phyloP scores from a whole-genome alignment of 495 filamentous ascomycete genomes.

The Talaromyces trachyspermus region DNA sequence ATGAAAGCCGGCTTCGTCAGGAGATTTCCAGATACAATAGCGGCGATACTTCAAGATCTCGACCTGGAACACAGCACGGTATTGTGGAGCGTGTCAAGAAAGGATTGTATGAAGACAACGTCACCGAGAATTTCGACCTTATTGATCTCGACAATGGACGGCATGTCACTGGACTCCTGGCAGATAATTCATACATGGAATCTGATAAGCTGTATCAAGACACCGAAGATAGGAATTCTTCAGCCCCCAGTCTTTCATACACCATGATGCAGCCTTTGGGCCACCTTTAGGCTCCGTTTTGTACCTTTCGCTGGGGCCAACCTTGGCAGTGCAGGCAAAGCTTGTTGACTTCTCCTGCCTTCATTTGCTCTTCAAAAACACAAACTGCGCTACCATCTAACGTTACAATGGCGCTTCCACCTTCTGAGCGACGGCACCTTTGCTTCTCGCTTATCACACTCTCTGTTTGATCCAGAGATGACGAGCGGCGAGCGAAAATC shows the following conservation, averaged over 20 bases:
- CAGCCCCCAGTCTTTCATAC: constrained; percentile 4
- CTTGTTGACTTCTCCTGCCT: constrained; percentile 72
- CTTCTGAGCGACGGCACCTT: constrained; percentile 82
- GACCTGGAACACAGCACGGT: constrained; percentile 6
- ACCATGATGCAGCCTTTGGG: constrained; percentile 35
- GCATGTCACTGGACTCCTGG: constrained; percentile 18
- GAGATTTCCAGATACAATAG: constrained; percentile 35
- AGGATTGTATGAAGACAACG: background rate
- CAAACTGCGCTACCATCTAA: constrained; percentile 64
- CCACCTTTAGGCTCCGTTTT: constrained; percentile 68
- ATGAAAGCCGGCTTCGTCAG: constrained; percentile 46
- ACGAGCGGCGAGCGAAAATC: constrained; percentile 65
- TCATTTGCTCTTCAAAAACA: constrained; percentile 73
- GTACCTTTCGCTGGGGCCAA: constrained; percentile 65
- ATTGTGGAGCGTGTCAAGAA: background rate
- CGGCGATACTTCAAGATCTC: constrained; percentile 5
- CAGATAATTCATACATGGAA: constrained; percentile 18
- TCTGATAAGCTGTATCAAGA: constrained; percentile 24
- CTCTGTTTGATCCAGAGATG: constrained; percentile 82
- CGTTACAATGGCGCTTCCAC: constrained; percentile 70
- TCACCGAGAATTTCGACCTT: constrained; percentile 21
- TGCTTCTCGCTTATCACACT: constrained; percentile 65
- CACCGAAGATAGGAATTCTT: constrained; percentile 14
- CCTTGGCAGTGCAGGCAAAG: constrained; percentile 64
- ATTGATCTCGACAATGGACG: constrained; percentile 32